Evolutionary conservation across 495 filamentous ascomycete genomes (phyloP), one percentile per base, ranked within the genome.

Genomic region (Aspergillus sparsus): DNA sequence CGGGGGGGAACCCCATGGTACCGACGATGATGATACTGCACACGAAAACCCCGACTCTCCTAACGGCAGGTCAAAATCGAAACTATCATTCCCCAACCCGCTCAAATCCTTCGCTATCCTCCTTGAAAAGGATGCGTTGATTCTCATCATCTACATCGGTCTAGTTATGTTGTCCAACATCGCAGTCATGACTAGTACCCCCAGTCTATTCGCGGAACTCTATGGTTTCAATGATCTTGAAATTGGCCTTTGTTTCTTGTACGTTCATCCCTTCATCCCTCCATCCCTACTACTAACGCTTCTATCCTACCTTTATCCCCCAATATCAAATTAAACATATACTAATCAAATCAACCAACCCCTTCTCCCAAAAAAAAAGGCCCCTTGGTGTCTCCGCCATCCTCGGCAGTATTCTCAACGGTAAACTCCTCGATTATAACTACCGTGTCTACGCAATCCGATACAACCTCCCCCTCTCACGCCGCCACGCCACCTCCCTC

Each of bases 201-300:
- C 85, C 0, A 80, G 81, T 36, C 75, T 84, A n/a, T 87, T 90
- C 59, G 68, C 75, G 1, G 71, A 81, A 6, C 83, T 87, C 2
- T 92, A 91, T 67, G 68, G 77, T 18, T 85, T 85, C 62, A 84
- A 84, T 62, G 79, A 88, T n/a, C 78, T 91, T 7, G 78, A 88
- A 63, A 81, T 89, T 35, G 87, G 67, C 0, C 74, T 90, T 3
- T 86, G 80, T 36, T 79, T 77, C 58, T 35, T 73, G 68, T 73
- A 58, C 49, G 63, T 66, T 1, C 21, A 33, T 47, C 55, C 49
- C 11, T 16, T 11, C 49, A 2, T 45, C 9, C 10, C 33, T 37
- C 27, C 74, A 74, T 57, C 65, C 66, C 37, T n/a, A n/a, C 71
- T 75, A 36, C 62, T 63, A 27, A 63, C 65, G 1, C 21, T 27